Conservation (phyloP, 495 filamentous ascomycete genomes). For the Penicillium flavigenum region DNA sequence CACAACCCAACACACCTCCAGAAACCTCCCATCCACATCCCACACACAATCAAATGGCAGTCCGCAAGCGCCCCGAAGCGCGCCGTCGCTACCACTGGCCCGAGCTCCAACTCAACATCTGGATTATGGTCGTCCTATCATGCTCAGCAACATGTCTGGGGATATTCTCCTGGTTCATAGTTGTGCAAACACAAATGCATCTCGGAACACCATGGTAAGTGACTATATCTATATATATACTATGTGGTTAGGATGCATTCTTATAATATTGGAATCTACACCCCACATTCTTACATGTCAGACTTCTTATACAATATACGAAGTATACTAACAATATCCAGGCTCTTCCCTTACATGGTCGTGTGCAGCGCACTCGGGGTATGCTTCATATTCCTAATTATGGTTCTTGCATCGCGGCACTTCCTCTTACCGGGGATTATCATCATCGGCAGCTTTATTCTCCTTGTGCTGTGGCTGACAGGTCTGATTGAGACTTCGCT, state of each 20-base stretch:
- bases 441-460: conserved; percentile 86
- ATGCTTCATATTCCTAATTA: conserved; percentile 68
- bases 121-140: conserved; percentile 84
- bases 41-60: conserved; percentile 20
- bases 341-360: conserved; percentile 95
- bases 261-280: not conserved
- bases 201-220: conserved; percentile 80
- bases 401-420: conserved; percentile 71
- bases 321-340: conserved; percentile 34
- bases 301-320: not conserved
- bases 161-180: conserved; percentile 81
- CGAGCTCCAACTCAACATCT: conserved; percentile 85
- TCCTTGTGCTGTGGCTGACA: conserved; percentile 89
- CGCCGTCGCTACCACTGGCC: conserved; percentile 89
- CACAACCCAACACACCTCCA: not conserved
- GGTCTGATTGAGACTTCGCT: conserved; percentile 87
- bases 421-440: conserved; percentile 87
- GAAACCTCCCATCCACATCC: not conserved
- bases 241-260: not conserved
- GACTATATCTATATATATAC: not conserved
- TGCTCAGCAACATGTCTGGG: conserved; percentile 78
- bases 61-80: conserved; percentile 22
- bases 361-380: conserved; percentile 66
- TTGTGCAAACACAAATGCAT: conserved; percentile 68
- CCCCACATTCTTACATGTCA: not conserved